phyloP scores from a whole-genome alignment of 2,329 filamentous ascomycete species.

The Fusarium foetens region DNA sequence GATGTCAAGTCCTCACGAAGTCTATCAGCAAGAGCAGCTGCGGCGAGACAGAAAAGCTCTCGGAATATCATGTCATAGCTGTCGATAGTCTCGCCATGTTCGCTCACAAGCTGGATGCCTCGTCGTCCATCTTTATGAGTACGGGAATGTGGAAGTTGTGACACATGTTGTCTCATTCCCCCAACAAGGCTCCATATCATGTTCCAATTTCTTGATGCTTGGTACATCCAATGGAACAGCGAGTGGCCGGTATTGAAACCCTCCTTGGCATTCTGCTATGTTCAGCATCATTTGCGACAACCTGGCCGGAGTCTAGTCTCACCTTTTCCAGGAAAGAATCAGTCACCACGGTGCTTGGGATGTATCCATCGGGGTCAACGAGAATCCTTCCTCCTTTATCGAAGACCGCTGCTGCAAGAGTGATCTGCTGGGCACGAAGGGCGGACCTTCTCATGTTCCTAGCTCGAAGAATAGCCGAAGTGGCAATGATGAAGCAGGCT shows the following conservation, averaged over 20 bases:
- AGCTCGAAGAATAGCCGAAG: conserved; percentile 64
- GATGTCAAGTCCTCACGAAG: conserved; percentile 71
- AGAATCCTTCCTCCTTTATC: conserved; percentile 73
- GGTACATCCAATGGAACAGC: conserved; percentile 88
- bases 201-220: conserved; percentile 81
- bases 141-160: conserved; percentile 53
- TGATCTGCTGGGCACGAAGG: conserved; percentile 70
- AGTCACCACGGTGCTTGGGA: conserved; percentile 81
- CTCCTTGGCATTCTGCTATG: conserved; percentile 65
- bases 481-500: conserved; percentile 69
- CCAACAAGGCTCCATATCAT: conserved; percentile 74
- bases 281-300: conserved; percentile 19
- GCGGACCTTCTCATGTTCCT: conserved; percentile 64
- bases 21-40: conserved; percentile 75
- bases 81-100: conserved; percentile 67
- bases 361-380: conserved; percentile 74
- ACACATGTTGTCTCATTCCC: conserved; percentile 78
- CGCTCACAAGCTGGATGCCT: conserved; percentile 59
- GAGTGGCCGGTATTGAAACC: conserved; percentile 80
- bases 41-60: conserved; percentile 84
- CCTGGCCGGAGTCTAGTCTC: conserved; percentile 15
- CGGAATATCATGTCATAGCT: conserved; percentile 82
- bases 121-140: conserved; percentile 37
- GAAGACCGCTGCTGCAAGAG: conserved; percentile 71
- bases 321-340: conserved; percentile 77